Evolutionary conservation across 1,139 yeast genomes (phyloP), one percentile per base, ranked within the genome.

Genomic region (Ogataea hybrid): DNA sequence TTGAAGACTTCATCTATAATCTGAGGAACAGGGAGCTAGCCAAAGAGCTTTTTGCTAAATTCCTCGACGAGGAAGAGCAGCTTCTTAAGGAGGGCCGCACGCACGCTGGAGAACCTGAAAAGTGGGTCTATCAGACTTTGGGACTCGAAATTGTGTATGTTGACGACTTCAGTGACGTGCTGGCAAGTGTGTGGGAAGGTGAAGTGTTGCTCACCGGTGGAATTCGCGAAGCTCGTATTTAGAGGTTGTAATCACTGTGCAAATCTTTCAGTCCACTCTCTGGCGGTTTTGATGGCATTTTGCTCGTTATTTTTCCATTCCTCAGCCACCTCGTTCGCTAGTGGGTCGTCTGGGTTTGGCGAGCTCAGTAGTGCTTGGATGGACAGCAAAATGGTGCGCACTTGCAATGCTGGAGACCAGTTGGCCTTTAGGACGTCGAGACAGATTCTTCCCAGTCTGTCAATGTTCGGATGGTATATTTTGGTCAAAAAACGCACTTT

Each of bases 381-480:
- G 14, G 96, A 86, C 46, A 94, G 71, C 52, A 92, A 70, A 30
- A 92, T 85, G n/a, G 98, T 94, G 62, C 97, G 76, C 52, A 92
- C 92, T 63, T 92, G 97, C 49, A 90, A 72, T 0, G 98, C 98
- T 7, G 98, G 98, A n/a, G 96, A 85, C 98, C 98, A 92, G 65
- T 81, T 81, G 44, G 76, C 86, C 66, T 92, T 92, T 61, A 92
- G 73, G 35, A 92, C 97, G 63, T 92, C 98, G 44, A 92, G 75
- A 66, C 98, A 92, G 55, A 92, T 92, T 53, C 98, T 76, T 4
- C 98, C 98, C 53, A 92, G 72, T 60, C 94, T 79, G 63, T 92
- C 98, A 56, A 92, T 92, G 64, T 92, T 92, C 35, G 98, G 98
- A 60, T 92, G 98, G 64, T 92, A 92, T 32, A 92, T 89, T 65